phyloP scores from a whole-genome alignment of 768 basidiomycete species.

The Inosperma sp. region DNA sequence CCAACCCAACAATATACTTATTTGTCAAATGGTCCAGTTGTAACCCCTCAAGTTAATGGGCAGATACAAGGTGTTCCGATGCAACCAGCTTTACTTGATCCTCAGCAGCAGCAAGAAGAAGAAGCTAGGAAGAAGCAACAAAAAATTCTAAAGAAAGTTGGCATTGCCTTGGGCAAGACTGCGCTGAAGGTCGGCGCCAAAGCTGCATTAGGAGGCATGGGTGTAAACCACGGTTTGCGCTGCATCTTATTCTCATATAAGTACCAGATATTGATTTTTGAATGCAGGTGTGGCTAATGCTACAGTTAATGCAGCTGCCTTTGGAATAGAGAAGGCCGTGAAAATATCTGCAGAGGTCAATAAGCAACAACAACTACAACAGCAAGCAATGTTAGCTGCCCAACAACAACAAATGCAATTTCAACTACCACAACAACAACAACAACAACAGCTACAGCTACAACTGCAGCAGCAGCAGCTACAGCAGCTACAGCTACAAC shows the following conservation, averaged over 20 bases:
- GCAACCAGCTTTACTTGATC: neutral
- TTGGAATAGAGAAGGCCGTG: no score
- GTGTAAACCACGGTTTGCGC: neutral
- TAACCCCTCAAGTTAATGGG: neutral
- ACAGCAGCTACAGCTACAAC: no score
- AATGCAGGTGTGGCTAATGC: neutral
- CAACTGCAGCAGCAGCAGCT: no score
- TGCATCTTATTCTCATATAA: neutral
- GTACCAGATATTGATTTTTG: neutral
- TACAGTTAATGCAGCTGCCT: no score
- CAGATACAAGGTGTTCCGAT: neutral
- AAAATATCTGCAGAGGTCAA: no score
- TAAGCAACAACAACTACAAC: no score
- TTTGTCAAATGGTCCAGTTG: no score
- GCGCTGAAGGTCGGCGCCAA: neutral
- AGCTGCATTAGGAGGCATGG: neutral
- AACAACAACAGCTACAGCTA: no score
- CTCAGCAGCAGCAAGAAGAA: neutral
- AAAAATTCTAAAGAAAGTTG: conserved; percentile 5
- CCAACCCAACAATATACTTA: no score
- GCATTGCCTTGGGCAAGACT: neutral
- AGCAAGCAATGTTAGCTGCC: no score
- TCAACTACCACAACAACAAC: no score
- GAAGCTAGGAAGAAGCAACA: neutral
- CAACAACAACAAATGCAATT: no score